Conservation (phyloP, 371 early-diverging fungal genomes). For the Cokeromyces recurvatus region DNA sequence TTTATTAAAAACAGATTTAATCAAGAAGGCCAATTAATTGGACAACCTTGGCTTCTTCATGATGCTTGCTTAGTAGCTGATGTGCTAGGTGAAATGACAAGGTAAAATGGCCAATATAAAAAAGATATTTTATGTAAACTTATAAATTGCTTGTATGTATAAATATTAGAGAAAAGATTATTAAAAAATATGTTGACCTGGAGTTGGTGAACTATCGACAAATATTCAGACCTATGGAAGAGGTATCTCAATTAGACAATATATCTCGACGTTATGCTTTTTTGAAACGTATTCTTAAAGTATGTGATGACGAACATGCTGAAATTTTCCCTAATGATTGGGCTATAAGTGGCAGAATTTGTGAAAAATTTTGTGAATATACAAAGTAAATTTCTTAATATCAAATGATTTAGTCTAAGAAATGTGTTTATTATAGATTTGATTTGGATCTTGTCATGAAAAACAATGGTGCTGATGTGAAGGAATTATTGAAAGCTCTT, state of each 20-base stretch:
- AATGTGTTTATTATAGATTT: conserved; percentile 18
- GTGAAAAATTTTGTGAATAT: conserved; percentile 76
- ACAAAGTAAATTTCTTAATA: conserved; percentile 49
- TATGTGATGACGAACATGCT: conserved; percentile 81
- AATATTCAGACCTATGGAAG: conserved; percentile 77
- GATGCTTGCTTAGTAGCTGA: conserved; percentile 80
- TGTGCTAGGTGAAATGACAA: conserved; percentile 63
- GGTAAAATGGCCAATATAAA: conserved; percentile 55
- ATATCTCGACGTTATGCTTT: conserved; percentile 90
- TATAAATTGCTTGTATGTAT: neutral
- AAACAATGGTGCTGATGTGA: conserved; percentile 48
- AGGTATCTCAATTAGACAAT: conserved; percentile 82
- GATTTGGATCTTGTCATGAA: conserved; percentile 51
- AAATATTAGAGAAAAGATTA: conserved; percentile 47
- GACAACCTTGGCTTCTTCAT: conserved; percentile 49
- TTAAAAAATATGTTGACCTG: conserved; percentile 76
- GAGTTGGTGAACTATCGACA: conserved; percentile 82
- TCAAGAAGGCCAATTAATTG: conserved; percentile 46
- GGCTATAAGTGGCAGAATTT: conserved; percentile 71
- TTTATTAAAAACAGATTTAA: conserved; percentile 34
- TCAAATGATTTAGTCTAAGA: neutral
- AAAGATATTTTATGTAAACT: neutral
- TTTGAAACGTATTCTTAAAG: conserved; percentile 81
- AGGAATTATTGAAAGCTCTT: conserved; percentile 66
- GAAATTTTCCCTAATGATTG: conserved; percentile 78